Evolutionary conservation across 2,329 filamentous ascomycete genomes (phyloP), one percentile per base, ranked within the genome.

Genomic region (Fusarium miscanthi): DNA sequence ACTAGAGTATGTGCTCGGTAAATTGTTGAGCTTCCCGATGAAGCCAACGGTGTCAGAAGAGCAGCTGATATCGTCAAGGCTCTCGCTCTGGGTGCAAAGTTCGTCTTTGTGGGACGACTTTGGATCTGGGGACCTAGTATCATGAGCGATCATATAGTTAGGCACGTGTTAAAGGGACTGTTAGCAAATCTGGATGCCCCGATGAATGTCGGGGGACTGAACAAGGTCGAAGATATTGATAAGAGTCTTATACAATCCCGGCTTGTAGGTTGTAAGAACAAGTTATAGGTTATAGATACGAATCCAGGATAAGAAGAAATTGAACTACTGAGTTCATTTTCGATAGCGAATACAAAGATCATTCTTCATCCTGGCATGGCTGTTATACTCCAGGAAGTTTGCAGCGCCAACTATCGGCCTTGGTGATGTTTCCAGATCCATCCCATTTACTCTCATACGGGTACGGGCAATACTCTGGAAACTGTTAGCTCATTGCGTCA

Each of bases 11-110:
- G 27, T 30, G 27, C 27, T 30, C 27, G 9, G 27, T 30, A 9
- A 30, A 8, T 7, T 8, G 8, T 30, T 30, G 9, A 30, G 3
- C 27, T 30, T 30, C 27, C 27, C 27, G 27, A 8, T 30, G 27
- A 30, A 30, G 27, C 27, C 27, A 7, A 30, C 7, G 67, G 63
- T 10, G 31, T 72, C 3, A 66, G 69, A 40, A 59, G 69, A 3
- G 66, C 62, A 11, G 62, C 69, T 12, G 66, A 71, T 42, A 57
- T 71, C 3, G 57, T 70, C 21, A 70, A 72, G 11, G 69, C 67
- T 17, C 35, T 72, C 17, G 63, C 69, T 11, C 17, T 72, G 4
- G 67, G 69, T 7, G 67, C 67, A 9, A 70, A 63, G 13, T 72
- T 70, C 35, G 69, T 72, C 3, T 61, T 72, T 16, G 1, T 71